Evolutionary conservation across 73 alveolate genomes (phyloP).

Genomic region (Paramecium sexaurelia): DNA sequence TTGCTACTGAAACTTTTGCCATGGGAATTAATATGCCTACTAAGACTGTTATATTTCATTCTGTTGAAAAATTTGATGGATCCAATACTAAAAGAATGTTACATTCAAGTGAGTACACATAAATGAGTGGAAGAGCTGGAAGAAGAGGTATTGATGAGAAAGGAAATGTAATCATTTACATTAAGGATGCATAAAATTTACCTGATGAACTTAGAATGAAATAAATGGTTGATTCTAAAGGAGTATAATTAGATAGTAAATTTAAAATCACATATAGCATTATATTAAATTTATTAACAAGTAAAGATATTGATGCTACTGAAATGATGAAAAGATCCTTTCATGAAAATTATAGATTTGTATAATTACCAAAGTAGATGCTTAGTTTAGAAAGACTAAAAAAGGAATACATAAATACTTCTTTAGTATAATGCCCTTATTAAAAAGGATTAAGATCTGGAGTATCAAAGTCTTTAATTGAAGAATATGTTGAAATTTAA

Average conservation of each 20-base stretch:
- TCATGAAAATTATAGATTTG: conserved; percentile 71
- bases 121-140: conserved; percentile 99
- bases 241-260: conserved; percentile 73
- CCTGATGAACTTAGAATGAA: conserved; percentile 67
- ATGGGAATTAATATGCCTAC: conserved; percentile 99
- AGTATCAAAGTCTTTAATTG: conserved; percentile 6
- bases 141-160: conserved; percentile 97
- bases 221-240: conserved; percentile 71
- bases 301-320: conserved; percentile 71
- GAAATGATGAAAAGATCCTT: conserved; percentile 72
- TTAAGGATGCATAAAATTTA: conserved; percentile 68
- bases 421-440: conserved; percentile 5
- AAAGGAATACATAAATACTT: conserved; percentile 10
- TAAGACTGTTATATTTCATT: conserved; percentile 95
- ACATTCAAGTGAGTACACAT: conserved; percentile 92
- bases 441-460: conserved; percentile 34
- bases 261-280: conserved; percentile 77
- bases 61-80: conserved; percentile 89
- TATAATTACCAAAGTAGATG: conserved; percentile 26
- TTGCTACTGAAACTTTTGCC: conserved; percentile 99
- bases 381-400: conserved; percentile 9
- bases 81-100: conserved; percentile 64
- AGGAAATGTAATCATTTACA: conserved; percentile 87
- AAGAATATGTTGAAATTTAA: neutral
- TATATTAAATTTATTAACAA: conserved; percentile 72